Percentiles rank a stretch among this genome's conserved stretches.
phyloP scores from a whole-genome alignment of 2,329 filamentous ascomycete species.

The Colletotrichum sp. region DNA sequence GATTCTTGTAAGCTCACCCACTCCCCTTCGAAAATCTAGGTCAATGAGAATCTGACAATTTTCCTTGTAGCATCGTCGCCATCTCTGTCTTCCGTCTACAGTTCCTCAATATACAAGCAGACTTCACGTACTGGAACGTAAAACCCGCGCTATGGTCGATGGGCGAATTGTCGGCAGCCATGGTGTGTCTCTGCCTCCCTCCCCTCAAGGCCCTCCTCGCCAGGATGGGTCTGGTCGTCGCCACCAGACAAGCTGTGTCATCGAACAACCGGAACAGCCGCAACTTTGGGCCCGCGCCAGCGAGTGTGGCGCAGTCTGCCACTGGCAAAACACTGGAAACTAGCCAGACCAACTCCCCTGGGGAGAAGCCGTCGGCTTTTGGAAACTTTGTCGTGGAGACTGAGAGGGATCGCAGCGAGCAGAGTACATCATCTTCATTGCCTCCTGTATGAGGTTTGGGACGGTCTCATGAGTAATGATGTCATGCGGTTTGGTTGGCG shows the following conservation, averaged over 20 bases:
- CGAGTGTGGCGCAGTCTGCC: neutral
- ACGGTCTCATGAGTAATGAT: neutral
- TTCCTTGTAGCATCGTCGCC: constrained; percentile 22
- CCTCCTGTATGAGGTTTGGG: neutral
- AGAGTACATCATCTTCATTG: neutral
- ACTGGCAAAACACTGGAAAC: neutral
- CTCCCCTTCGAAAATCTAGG: neutral
- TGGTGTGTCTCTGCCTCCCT: constrained; percentile 26
- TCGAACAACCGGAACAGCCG: neutral
- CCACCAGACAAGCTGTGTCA: neutral
- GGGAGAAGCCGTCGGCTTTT: neutral
- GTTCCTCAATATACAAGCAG: constrained; percentile 17
- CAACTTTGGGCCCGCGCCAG: neutral
- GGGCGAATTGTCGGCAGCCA: constrained; percentile 24
- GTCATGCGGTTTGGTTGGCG: neutral
- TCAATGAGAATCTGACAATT: neutral
- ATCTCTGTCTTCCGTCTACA: constrained; percentile 28
- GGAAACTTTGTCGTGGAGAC: neutral
- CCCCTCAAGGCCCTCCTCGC: constrained; percentile 19
- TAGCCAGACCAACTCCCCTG: neutral
- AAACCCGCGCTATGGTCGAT: constrained; percentile 27
- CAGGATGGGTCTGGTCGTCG: neutral
- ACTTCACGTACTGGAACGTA: constrained; percentile 25
- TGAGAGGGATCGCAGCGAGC: neutral
- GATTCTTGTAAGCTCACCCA: constrained; percentile 27